Base-by-base conservation (phyloP, 768 basidiomycete genomes). In the Favolaschia claudopus region DNA sequence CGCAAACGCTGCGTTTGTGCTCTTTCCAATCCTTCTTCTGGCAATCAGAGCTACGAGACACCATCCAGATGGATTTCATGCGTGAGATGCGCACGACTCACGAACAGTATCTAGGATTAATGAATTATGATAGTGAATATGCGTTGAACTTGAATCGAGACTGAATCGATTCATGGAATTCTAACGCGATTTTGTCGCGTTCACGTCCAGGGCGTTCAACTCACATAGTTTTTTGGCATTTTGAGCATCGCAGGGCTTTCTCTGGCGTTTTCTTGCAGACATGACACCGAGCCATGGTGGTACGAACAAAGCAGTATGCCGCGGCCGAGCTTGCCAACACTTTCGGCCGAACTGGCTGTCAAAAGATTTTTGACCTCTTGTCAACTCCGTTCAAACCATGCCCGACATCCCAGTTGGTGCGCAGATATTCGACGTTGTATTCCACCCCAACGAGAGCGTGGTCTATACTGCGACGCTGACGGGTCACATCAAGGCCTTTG, bases 401-500 rank as follows among this genome's bases (percentile, higher is more conserved):
- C 79, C 82, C 55, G 80, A 92, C 76, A 88, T 95, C 46, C 78
- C 82, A 20, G 81, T 89, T 40, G 86, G 86, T 44, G 84, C 86
- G 8, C 92, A 96, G 73, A 85, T 95, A 27, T 97, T 96, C 74
- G 96, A 96, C 77, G 77, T 97, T 37, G 85, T 82, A 2, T 98
- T 97, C 68, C 94, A 96, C 67, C 95, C 96, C 0, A 80, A 79
- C 5, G 68, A 83, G 44, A 76, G 87, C 1, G 80, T 86, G n/a
- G 85, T 95, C 4, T 95, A 91, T 72, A 79, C 85, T 0, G 91
- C 85, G 5, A 85, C 96, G 2, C 78, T 98, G 15, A 89, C 91
- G 0, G 96, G 96, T 10, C 82, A 91, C 43, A 78, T 97, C 65
- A 92, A 90, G 59, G 92, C 92, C 0, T 95, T 89, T 71, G 70